These are phyloP conservation scores for Diaporthe citrichinensis DNA, from an alignment of 2,329 filamentous ascomycete genomes.

Conservation along the genomic window DNA sequence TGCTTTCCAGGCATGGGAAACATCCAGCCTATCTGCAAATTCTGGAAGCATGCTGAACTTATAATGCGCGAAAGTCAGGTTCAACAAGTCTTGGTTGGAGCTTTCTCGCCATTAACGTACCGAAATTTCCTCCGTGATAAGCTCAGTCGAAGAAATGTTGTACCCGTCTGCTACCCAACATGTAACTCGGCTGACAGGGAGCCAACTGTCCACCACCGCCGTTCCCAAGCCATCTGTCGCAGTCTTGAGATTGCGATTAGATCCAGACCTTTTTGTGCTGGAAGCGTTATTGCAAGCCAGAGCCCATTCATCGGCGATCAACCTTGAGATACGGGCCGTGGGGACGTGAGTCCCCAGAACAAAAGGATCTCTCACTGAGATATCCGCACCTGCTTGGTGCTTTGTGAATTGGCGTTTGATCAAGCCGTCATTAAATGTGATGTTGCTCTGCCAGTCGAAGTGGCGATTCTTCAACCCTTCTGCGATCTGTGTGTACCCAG, in stretches of 20 bases:
- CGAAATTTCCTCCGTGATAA: background rate
- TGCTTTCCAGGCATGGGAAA: background rate
- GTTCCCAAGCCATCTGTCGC: background rate
- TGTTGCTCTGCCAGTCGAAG: background rate
- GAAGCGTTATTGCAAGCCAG: background rate
- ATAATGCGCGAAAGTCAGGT: background rate
- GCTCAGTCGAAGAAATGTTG: background rate
- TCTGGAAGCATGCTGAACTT: background rate
- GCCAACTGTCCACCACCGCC: background rate
- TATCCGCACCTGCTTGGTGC: background rate
- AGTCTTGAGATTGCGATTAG: background rate
- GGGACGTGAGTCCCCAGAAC: background rate
- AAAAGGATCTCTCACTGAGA: background rate
- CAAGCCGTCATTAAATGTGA: background rate
- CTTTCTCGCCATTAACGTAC: background rate
- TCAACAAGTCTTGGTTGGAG: background rate
- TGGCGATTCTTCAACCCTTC: background rate
- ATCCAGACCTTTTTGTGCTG: background rate
- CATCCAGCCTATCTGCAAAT: background rate
- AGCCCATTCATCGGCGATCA: background rate
- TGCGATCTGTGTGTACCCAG: background rate
- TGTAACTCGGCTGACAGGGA: background rate
- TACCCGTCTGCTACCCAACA: background rate
- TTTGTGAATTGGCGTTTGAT: background rate
- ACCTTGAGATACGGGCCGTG: background rate